Base-by-base conservation (phyloP, 768 basidiomycete species). In the Calocybe gangraenosa region DNA sequence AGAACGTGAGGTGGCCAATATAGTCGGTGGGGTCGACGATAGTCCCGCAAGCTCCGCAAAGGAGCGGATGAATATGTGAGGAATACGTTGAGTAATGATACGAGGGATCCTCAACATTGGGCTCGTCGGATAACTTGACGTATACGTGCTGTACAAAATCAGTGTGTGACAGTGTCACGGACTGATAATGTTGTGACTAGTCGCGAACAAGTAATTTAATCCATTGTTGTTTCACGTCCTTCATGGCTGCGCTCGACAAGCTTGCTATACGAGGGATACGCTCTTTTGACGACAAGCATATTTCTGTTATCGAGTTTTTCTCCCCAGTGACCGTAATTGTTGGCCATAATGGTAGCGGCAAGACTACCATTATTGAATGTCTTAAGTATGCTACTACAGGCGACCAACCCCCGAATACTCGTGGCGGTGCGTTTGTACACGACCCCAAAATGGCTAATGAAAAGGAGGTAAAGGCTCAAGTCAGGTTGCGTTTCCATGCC, bases 361-460 rank as follows among this genome's bases (percentile, higher is more conserved):
- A 99, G 69, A 99, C 96, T 2, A 99, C 95, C 0, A 89, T 98
- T 60, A 98, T 99, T 65, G 96, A 99, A 74, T 98, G 95, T 67
- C 79, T 99, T 64, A 98, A 98, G 72, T 99, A 99, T 62, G 92
- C 92, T 9, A 96, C 96, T 0, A 99, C 96, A 0, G 96, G 96
- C 21, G 95, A 98, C 64, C 87, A 98, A 56, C 96, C 96, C 0
- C 91, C 96, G 1, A 95, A 95, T 59, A 92, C 94, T 18, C 92
- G 93, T 49, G 95, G 95, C 23, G 96, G 95, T n/a, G 96, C 96
- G 0, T 99, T 98, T 65, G 69, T 99, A 3, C 96, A 99, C 64
- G 96, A 99, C 66, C 96, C 96, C 1, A 96, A 96, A 74, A 95
- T 99, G 82, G 96, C 96, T 6, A 94, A 95, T 59, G 93, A 97